phyloP scores from a whole-genome alignment of 106 monocot genomes.

The Dendrobium nobile region DNA sequence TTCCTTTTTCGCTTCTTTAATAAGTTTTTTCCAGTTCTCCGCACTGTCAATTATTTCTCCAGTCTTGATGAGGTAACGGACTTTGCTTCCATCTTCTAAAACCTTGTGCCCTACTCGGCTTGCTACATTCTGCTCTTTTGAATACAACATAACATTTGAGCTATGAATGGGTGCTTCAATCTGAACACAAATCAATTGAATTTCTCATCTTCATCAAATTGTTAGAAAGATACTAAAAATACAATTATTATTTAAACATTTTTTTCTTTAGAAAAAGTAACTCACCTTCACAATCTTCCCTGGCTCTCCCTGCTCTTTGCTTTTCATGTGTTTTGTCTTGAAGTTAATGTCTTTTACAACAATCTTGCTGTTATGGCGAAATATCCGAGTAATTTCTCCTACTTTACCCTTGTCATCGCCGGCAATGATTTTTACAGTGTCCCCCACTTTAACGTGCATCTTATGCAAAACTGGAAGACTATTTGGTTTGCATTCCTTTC shows the following conservation, averaged over 20 bases:
- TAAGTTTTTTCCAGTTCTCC: constrained; percentile 63
- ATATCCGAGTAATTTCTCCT: constrained; percentile 63
- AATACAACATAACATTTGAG: constrained; percentile 96
- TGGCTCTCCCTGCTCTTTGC: constrained; percentile 74
- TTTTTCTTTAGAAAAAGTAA: not conserved
- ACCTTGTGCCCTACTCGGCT: constrained; percentile 89
- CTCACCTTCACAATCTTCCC: constrained; percentile 81
- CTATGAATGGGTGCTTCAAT: constrained; percentile 92
- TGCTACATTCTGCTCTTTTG: constrained; percentile 76
- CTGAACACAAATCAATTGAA: constrained; percentile 23
- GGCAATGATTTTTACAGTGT: constrained; percentile 81
- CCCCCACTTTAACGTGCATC: constrained; percentile 96
- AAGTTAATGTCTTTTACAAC: constrained; percentile 84
- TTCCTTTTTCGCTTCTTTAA: constrained; percentile 42
- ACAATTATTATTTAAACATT: not conserved
- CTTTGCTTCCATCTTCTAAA: constrained; percentile 77
- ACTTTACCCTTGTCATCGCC: constrained; percentile 88
- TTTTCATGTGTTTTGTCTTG: constrained; percentile 96
- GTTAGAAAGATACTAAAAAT: not conserved
- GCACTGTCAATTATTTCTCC: constrained; percentile 82
- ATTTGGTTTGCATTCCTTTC: constrained; percentile 90
- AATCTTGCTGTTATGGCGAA: constrained; percentile 80
- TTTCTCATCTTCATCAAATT: not conserved
- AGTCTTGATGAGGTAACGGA: constrained; percentile 86
- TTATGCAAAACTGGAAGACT: constrained; percentile 90